Base-by-base conservation (phyloP, 192 early-diverging fungal species). In the Pilaira anomala region DNA sequence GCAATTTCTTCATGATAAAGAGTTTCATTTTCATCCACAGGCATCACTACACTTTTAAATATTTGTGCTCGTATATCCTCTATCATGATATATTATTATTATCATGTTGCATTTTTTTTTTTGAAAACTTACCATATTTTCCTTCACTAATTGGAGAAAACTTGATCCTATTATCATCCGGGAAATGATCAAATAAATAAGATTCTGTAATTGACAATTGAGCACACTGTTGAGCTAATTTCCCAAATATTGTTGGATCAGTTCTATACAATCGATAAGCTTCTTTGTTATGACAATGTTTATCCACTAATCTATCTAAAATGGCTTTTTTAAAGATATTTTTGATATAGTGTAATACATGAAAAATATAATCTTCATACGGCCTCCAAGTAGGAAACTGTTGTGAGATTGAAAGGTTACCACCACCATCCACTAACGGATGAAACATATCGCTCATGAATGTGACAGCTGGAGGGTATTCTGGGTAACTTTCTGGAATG, bases 331-430 rank as follows among this genome's bases (percentile, higher is more conserved):
- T 92, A 74, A 95, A 97, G 7, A 85, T 77, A 33, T 92, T 91
- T 69, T 93, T 94, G 18, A 95, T 69, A 66, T 93, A 95, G 69
- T 93, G 89, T 61, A 97, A 77, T 2, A 95, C 77, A 66, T 97
- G 92, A 60, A 84, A 87, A n/a, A 97, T 88, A 62, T 86, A 90
- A 68, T 94, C 88, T 63, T 85, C 87, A 66, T 92, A 78, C 7
- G 93, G 85, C 63, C 88, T 76, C 92, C 93, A 95, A 61, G 83
- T 76, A 11, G 91, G 87, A 55, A 95, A 95, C 70, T 89, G 88
- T 60, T 90, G 88, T 36, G 84, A 76, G 7, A 94, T 69, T 1
- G 81, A 83, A 63, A 94, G 83, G 19, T 79, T 68, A 9, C 88
- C 88, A 51, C 82, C 73, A 8, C 81, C 75, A 62, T 88, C 87